These are phyloP conservation scores for Yamadazyma akitaensis DNA, from an alignment of 805 yeast genomes.

Conservation along the genomic window DNA sequence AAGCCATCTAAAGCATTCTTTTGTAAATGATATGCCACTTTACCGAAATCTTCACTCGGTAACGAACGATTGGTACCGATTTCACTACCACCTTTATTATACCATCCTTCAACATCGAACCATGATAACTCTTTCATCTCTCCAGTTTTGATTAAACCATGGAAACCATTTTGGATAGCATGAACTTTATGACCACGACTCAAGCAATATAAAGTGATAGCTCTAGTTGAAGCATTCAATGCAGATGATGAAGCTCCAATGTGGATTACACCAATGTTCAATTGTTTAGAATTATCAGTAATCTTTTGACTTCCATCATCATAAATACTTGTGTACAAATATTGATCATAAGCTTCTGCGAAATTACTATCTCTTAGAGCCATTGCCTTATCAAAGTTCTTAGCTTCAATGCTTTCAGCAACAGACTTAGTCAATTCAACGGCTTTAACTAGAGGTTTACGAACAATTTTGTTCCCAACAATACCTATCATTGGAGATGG, in stretches of 20 bases:
- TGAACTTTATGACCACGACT: conserved; percentile 70
- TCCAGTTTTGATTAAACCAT: conserved; percentile 65
- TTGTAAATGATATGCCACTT: conserved; percentile 69
- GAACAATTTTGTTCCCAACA: conserved; percentile 64
- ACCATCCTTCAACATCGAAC: conserved; percentile 74
- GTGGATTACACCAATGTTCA: conserved; percentile 66
- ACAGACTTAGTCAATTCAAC: conserved; percentile 69
- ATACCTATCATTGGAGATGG: conserved; percentile 80
- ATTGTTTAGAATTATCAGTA: conserved; percentile 50
- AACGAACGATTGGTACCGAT: conserved; percentile 75
- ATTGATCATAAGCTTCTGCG: conserved; percentile 60
- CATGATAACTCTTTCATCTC: conserved; percentile 57
- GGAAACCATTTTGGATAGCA: conserved; percentile 72
- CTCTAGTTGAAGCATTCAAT: conserved; percentile 72
- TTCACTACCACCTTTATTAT: conserved; percentile 73
- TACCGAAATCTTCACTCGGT: conserved; percentile 66
- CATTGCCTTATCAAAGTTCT: conserved; percentile 70
- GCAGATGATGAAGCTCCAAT: conserved; percentile 84
- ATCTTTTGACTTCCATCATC: conserved; percentile 39
- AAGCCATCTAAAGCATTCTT: conserved; percentile 68
- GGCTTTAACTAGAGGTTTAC: conserved; percentile 69
- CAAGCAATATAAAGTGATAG: conserved; percentile 71
- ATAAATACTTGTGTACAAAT: conserved; percentile 47
- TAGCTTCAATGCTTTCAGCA: conserved; percentile 62
- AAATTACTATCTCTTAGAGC: conserved; percentile 68